Evolutionary conservation across 768 basidiomycete genomes (phyloP), one percentile per base, ranked within the genome.

Genomic region (Phlebiopsis flavidoalba): DNA sequence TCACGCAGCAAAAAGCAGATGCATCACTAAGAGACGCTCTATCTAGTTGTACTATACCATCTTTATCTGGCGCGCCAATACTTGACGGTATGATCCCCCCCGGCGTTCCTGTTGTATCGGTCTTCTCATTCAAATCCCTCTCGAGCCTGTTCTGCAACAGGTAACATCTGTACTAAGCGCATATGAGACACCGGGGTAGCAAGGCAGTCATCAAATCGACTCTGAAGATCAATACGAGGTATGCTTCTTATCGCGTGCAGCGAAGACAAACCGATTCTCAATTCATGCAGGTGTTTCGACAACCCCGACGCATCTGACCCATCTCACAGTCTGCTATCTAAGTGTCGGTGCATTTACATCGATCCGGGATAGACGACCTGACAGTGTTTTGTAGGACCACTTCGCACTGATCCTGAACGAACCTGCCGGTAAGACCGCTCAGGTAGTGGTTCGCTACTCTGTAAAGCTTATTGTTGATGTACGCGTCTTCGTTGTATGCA

Each of bases 201-300:
- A 84, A 86, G 67, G 82, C 83, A 26, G 85, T 89, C 60, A 87
- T 90, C 65, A 80, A 88, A 87, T 90, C 65, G 81, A 88, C 69
- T 80, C 77, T 24, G 80, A 83, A 36, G 88, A 89, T 63, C 87
- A 89, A 71, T 88, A 82, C 60, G 81, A 84, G 69, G 83, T 81
- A 64, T 52, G 66, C 59, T 10, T 12, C 12, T 10, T 52, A 4
- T 55, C 40, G 45, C 3, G 11, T 4, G 17, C 40, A 48, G 37
- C 40, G 26, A 19, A 35, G 5, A 24, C 21, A 15, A n/a, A 19
- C 1, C 24, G 21, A 19, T 47, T 19, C 40, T 43, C n/a, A 22
- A 19, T 1, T 24, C 50, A 33, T n/a, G 36, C 60, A 83, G 81
- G 86, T 88, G 21, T 91, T n/a, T 89, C 72, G 76, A 86, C 65